Percentiles rank a stretch among this genome's conserved stretches.
Conservation (phyloP, 2,329 filamentous ascomycete species). For the Acrodontium crateriforme region DNA sequence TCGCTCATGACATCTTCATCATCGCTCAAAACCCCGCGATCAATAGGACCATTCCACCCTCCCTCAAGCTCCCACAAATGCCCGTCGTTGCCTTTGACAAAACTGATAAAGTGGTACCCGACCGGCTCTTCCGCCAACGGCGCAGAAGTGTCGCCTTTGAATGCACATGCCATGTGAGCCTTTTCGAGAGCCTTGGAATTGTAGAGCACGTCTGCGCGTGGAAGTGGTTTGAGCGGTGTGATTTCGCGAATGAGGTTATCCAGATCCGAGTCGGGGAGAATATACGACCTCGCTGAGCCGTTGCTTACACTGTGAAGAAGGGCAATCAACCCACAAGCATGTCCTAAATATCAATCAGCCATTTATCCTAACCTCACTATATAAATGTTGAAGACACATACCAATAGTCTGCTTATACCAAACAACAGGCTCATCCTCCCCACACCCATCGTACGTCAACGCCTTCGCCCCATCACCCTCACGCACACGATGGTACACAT, state of each 20-base stretch:
- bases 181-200: slow-evolving; percentile 31
- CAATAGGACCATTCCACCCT: slow-evolving; percentile 29
- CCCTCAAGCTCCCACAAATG: slow-evolving; percentile 36
- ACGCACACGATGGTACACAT: slow-evolving; percentile 29
- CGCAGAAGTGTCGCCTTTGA: slow-evolving; percentile 26
- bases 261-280: slow-evolving; percentile 31
- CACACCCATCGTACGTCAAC: slow-evolving; percentile 31
- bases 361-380: too few species aligned
- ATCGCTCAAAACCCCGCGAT: slow-evolving; percentile 26
- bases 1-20: slow-evolving; percentile 33
- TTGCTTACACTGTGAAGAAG: slow-evolving; percentile 42
- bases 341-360: slow-evolving; percentile 18
- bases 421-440: slow-evolving; percentile 37
- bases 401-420: slow-evolving; percentile 48
- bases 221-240: slow-evolving; percentile 28
- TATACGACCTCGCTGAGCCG: slow-evolving; percentile 28
- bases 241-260: slow-evolving; percentile 32
- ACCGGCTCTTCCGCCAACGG: slow-evolving; percentile 19
- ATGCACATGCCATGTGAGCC: slow-evolving; percentile 30
- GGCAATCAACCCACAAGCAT: slow-evolving; percentile 46
- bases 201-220: slow-evolving; percentile 40
- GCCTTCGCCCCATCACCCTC: slow-evolving; percentile 24
- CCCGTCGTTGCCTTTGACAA: slow-evolving; percentile 32
- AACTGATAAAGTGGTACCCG: slow-evolving; percentile 33
- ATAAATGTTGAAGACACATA: too few species aligned